phyloP scores from a whole-genome alignment of 1,284 basidiomycete genomes.

The Moesziomyces parantarcticus region DNA sequence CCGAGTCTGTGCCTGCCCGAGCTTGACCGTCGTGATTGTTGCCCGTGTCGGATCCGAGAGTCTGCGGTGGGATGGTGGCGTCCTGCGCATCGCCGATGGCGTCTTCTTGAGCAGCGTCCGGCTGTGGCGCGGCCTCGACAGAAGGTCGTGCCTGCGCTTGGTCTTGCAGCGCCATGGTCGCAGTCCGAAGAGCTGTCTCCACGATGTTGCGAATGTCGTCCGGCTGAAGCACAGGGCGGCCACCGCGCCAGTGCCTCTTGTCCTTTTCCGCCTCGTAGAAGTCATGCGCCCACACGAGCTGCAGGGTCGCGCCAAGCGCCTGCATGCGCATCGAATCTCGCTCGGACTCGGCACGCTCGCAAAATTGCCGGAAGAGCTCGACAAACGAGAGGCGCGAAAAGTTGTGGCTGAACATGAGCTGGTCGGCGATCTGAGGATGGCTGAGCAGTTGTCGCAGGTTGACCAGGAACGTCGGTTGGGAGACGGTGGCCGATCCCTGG shows the following conservation, averaged over 20 bases:
- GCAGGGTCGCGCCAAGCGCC: constrained; percentile 21
- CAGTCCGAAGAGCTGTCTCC: constrained; percentile 16
- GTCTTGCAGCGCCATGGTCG: constrained; percentile 21
- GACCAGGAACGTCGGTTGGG: constrained; percentile 37
- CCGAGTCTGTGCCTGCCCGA: constrained; percentile 8
- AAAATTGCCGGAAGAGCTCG: constrained; percentile 43
- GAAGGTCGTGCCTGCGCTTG: constrained; percentile 5
- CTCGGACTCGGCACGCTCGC: constrained; percentile 31
- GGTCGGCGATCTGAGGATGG: constrained; percentile 52
- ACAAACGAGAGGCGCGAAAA: constrained; percentile 43
- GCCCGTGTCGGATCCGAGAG: not conserved
- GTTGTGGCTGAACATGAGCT: constrained; percentile 38
- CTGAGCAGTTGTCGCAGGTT: constrained; percentile 49
- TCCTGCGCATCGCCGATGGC: not conserved
- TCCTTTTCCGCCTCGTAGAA: constrained; percentile 33
- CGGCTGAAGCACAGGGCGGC: constrained; percentile 11
- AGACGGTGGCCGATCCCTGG: constrained; percentile 14
- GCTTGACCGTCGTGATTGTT: constrained; percentile 6
- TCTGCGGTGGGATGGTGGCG: not conserved
- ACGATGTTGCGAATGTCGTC: constrained; percentile 21
- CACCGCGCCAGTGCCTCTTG: constrained; percentile 38
- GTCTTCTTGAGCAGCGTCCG: not conserved
- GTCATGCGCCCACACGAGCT: constrained; percentile 49
- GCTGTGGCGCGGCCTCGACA: not conserved
- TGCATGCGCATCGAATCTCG: constrained; percentile 37